A percentile compares a stretch with the other conserved stretches of the same genome.
These are phyloP conservation scores for Suillus plorans DNA, from an alignment of 768 basidiomycete genomes.

Conservation along the genomic window DNA sequence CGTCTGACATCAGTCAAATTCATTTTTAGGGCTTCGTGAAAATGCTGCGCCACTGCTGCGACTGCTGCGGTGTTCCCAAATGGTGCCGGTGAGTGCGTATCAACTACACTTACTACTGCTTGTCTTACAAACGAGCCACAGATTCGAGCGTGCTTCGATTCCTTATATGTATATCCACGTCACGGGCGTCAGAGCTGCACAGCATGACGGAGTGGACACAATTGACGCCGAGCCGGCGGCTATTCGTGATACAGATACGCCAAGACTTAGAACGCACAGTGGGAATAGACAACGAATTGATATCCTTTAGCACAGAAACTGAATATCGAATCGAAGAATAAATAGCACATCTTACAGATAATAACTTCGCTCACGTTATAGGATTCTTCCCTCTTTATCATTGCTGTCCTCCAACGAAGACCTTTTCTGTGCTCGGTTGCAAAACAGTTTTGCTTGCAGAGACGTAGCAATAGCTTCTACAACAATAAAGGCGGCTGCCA, in stretches of 20 bases:
- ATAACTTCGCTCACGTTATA: background rate
- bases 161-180: too few relatives aligned
- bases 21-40: too few relatives aligned
- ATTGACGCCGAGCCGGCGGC: too few relatives aligned
- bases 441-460: background rate
- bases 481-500: background rate
- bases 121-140: too few relatives aligned
- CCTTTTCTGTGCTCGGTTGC: background rate
- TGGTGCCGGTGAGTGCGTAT: too few relatives aligned
- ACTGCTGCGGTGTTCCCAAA: too few relatives aligned
- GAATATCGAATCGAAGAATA: background rate
- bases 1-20: background rate
- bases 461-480: background rate
- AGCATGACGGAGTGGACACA: too few relatives aligned
- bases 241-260: too few relatives aligned
- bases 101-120: too few relatives aligned
- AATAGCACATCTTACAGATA: background rate
- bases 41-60: too few relatives aligned
- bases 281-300: background rate
- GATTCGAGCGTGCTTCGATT: too few relatives aligned
- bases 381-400: background rate
- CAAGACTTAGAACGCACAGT: background rate
- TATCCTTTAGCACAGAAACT: background rate
- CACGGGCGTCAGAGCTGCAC: too few relatives aligned
- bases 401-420: background rate